Evolutionary conservation across 192 early-diverging fungal species (phyloP).

Genomic region (Spizellomyces punctatus): DNA sequence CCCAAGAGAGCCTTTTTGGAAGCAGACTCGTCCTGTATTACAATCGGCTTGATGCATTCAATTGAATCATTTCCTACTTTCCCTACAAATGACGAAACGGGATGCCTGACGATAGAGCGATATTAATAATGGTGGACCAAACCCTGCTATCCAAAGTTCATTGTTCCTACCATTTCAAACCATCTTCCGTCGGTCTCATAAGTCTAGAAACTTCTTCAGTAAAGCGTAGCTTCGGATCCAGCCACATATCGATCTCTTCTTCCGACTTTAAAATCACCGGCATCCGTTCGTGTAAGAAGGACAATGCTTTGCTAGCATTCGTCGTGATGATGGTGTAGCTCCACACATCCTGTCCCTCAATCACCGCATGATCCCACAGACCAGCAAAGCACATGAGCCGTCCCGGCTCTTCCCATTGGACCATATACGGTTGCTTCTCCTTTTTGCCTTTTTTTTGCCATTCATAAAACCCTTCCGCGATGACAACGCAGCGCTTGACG

Average conservation of each 20-base stretch:
- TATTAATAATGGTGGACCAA: not conserved
- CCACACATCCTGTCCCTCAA: conserved; percentile 40
- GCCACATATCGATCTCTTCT: conserved; percentile 40
- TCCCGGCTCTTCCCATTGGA: conserved; percentile 18
- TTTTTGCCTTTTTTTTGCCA: conserved; percentile 35
- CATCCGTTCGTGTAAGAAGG: conserved; percentile 61
- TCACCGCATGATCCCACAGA: conserved; percentile 46
- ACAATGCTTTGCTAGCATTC: conserved; percentile 30
- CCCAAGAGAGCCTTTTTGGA: conserved; percentile 7
- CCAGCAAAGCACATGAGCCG: conserved; percentile 41
- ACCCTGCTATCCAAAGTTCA: not conserved
- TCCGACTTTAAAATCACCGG: conserved; percentile 38
- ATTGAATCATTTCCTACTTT: conserved; percentile 37
- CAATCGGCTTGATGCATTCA: conserved; percentile 36
- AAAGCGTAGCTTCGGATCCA: conserved; percentile 38
- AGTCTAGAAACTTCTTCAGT: conserved; percentile 21
- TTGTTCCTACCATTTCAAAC: conserved; percentile 30
- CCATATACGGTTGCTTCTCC: conserved; percentile 35
- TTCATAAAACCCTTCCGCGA: conserved; percentile 50
- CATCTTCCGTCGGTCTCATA: conserved; percentile 36
- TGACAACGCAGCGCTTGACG: conserved; percentile 45
- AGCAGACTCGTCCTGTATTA: conserved; percentile 22
- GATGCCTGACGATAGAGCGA: conserved; percentile 13
- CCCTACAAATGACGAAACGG: conserved; percentile 24
- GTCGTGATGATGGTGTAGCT: conserved; percentile 56